These are phyloP conservation scores for Vigna hirtella DNA, from an alignment of 306 rosid species.

Conservation along the genomic window DNA sequence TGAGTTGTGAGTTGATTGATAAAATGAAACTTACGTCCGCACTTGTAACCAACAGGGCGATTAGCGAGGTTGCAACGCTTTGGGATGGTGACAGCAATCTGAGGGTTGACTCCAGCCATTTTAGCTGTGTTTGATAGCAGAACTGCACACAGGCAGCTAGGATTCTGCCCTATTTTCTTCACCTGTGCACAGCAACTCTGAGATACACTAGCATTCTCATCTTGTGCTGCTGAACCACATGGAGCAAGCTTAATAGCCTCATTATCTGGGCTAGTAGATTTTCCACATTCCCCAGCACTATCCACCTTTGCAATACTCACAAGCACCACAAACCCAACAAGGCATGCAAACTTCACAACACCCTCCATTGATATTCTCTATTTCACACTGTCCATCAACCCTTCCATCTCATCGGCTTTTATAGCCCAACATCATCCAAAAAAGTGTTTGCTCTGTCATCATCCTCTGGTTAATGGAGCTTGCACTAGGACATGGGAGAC, in stretches of 20 bases:
- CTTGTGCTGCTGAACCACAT: conserved; percentile 63
- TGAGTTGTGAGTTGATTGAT: too few species aligned
- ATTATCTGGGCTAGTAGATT: conserved; percentile 56
- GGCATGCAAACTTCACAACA: conserved; percentile 48
- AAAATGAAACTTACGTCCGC: conserved; percentile 60
- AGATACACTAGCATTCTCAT: conserved; percentile 59
- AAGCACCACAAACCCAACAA: conserved; percentile 51
- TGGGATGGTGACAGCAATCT: conserved; percentile 66
- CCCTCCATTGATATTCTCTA: conserved; percentile 39
- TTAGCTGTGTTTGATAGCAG: conserved; percentile 63
- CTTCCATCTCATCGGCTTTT: conserved; percentile 40
- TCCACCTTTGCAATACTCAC: conserved; percentile 40
- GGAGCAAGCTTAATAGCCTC: conserved; percentile 66
- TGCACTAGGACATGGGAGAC: conserved; percentile 52
- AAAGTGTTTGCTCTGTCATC: conserved; percentile 52
- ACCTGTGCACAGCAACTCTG: conserved; percentile 57
- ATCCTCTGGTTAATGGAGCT: conserved; percentile 54
- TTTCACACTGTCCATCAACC: conserved; percentile 18
- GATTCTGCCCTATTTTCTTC: conserved; percentile 57
- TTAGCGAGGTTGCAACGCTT: conserved; percentile 67
- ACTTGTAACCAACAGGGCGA: conserved; percentile 74
- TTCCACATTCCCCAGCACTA: conserved; percentile 68
- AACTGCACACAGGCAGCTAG: conserved; percentile 65
- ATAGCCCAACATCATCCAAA: conserved; percentile 40
- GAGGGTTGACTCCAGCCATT: conserved; percentile 52